Evolutionary conservation across 2,329 filamentous ascomycete species (phyloP), one percentile per base, ranked within the genome.

Genomic region (Beauveria varroae): DNA sequence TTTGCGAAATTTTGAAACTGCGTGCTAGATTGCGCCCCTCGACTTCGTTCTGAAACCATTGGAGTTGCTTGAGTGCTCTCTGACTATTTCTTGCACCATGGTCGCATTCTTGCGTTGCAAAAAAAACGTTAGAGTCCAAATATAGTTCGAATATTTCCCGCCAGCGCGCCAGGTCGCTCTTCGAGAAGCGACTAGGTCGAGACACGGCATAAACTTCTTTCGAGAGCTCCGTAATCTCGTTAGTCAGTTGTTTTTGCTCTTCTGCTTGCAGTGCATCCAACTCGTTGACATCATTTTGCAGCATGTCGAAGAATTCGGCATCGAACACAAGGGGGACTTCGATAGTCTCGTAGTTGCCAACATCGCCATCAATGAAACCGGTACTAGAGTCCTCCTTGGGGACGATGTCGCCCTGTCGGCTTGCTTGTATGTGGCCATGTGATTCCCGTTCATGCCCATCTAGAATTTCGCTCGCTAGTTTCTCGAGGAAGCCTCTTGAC

Each of bases 141-240:
- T 96, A 96, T 0, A 93, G 75, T 63, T 91, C 86, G 68, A 96
- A 93, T 64, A 96, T 86, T 65, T 88, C 82, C 54, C 91, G 84
- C 91, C 91, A 96, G 43, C 81, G 82, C 58, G 86, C 84, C 26
- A 96, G 75, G 69, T 95, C 89, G 50, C 81, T 86, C 64, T 82
- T 84, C 51, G 83, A 81, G 22, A 84, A 82, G 59, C 77, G 79
- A 26, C 82, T 82, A 3, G 89, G 89, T 63, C 85, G 83, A 0
- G 88, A 84, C 8, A 90, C 79, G 50, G 78, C 77, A 28, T 84
- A 79, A 24, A 96, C 81, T 34, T 87, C 81, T 30, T 81, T 76
- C 3, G 89, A 88, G 0, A 96, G 79, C 7, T 77, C 74, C 28
- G 78, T 75, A 57, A 96, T 88, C 63, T 90, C 81, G 5, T 72